Evolutionary conservation across 805 yeast species (phyloP).

Genomic region (Pichia nanzhaoensis): DNA sequence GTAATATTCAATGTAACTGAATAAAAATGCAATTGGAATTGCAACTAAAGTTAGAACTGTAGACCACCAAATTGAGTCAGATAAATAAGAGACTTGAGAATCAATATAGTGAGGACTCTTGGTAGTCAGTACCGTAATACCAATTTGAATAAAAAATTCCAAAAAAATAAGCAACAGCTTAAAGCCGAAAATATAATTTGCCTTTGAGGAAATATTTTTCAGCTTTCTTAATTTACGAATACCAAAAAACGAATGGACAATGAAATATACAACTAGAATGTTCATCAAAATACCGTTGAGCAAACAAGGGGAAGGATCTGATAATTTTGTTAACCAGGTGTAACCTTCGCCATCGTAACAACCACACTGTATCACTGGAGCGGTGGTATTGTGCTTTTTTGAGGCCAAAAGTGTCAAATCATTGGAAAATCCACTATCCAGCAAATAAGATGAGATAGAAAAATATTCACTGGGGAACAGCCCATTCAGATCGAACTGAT

Average conservation of each 20-base stretch:
- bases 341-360: constrained; percentile 39
- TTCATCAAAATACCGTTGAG: constrained; percentile 39
- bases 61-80: constrained; percentile 26
- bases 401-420: neutral
- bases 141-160: constrained; percentile 34
- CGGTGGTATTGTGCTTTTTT: neutral
- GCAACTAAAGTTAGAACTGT: constrained; percentile 34
- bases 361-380: constrained; percentile 16
- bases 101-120: constrained; percentile 12
- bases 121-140: constrained; percentile 16
- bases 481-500: constrained; percentile 1
- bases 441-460: neutral
- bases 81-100: constrained; percentile 21
- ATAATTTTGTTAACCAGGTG: constrained; percentile 34
- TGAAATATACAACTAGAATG: constrained; percentile 30
- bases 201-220: constrained; percentile 26
- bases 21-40: constrained; percentile 42
- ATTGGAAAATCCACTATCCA: neutral
- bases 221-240: constrained; percentile 29
- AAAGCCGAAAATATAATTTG: constrained; percentile 35
- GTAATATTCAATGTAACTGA: constrained; percentile 69
- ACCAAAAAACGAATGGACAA: constrained; percentile 34
- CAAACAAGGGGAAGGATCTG: constrained; percentile 48
- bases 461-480: neutral
- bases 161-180: constrained; percentile 35